Evolutionary conservation across 768 basidiomycete genomes (phyloP).

Genomic region (Solioccasus polychromus): DNA sequence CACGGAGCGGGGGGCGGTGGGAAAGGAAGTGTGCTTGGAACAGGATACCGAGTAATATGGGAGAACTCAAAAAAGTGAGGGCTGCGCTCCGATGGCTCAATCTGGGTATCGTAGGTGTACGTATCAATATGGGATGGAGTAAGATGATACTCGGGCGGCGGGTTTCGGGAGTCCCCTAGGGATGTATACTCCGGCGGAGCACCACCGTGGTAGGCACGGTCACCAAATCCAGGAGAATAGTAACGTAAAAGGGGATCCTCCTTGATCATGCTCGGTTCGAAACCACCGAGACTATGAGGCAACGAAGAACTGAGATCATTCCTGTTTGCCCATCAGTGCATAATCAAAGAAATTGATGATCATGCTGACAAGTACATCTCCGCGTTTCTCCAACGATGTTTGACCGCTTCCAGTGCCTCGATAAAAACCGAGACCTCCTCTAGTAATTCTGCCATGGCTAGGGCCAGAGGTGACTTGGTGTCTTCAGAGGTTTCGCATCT

Average conservation of each 20-base stretch:
- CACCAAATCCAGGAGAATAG: conserved; percentile 9
- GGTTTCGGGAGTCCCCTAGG: conserved; percentile 12
- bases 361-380: conserved; percentile 37
- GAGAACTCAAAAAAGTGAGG: conserved; percentile 28
- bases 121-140: conserved; percentile 7
- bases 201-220: conserved; percentile 4
- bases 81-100: conserved; percentile 8
- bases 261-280: conserved; percentile 17
- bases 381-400: conserved; percentile 31
- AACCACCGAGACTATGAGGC: conserved; percentile 24
- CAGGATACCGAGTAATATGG: conserved; percentile 27
- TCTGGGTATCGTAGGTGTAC: conserved; percentile 11
- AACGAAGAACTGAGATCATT: conserved; percentile 28
- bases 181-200: conserved; percentile 14
- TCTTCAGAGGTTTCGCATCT: conserved; percentile 23
- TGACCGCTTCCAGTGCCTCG: conserved; percentile 25
- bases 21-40: conserved; percentile 20
- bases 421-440: conserved; percentile 29
- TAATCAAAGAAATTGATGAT: conserved; percentile 3
- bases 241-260: conserved; percentile 5
- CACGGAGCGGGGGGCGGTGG: conserved; percentile 1
- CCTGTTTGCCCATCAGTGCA: conserved; percentile 33
- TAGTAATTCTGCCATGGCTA: conserved; percentile 31
- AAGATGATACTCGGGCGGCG: conserved; percentile 13
- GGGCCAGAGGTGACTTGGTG: conserved; percentile 28